Base-by-base conservation (phyloP, 305 asterid genomes). In the Coffea humblotiana region DNA sequence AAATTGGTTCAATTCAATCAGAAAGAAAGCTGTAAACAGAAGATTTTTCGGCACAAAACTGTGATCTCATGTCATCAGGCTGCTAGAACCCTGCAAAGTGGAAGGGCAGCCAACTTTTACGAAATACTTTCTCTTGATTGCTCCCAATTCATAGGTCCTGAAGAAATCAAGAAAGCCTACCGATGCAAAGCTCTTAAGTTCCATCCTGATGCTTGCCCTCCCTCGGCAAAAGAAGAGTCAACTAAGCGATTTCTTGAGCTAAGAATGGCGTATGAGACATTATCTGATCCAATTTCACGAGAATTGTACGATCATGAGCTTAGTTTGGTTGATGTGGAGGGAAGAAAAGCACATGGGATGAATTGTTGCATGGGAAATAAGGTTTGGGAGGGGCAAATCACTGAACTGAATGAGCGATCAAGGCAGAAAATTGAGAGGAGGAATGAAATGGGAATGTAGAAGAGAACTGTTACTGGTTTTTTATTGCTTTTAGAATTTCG, bases 321-420 rank as follows among this genome's bases (percentile, higher is more conserved):
- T 71, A 85, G 82, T 21, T 80, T 73, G 76, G 54, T 51, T 49
- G 77, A 78, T 65, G 75, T 81, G 18, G 72, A 67, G 23, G 71
- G 71, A 66, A 25, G 67, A 73, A 77, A 25, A 61, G 51, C 15
- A 51, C 68, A 35, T 74, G 71, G 25, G 43, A 45, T 35, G 67
- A 27, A 64, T 23, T 27, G 48, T 23, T 49, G 70, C 27, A 19
- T 43, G 72, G 58, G 40, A 61, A n/a, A 48, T 56, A 63, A 85
- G 29, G 87, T 87, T 27, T 90, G 90, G 91, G 88, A 88, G 84
- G 88, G 84, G 80, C 91, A 90, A 37, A 71, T 90, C 29, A 73
- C 63, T 78, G 91, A 83, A 54, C 69, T 90, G 85, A 84, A 72
- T 56, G 81, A 54, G 29, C 78, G 89, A 74, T 90, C 85, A 29